phyloP scores from a whole-genome alignment of 1,284 basidiomycete species.

The Austroboletus novae-zelandiae region DNA sequence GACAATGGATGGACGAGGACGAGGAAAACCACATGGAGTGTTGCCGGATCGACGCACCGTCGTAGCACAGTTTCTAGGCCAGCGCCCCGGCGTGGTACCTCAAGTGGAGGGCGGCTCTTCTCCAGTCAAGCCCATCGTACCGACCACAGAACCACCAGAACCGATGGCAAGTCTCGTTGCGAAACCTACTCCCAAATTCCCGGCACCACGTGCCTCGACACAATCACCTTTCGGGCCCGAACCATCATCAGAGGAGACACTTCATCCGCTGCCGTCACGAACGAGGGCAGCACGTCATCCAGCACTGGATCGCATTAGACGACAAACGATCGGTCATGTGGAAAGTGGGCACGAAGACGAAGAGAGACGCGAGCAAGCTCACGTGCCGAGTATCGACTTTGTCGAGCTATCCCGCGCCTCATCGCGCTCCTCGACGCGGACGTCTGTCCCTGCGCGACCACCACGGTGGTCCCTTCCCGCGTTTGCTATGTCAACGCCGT shows the following conservation, averaged over 20 bases:
- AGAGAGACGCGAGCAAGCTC: background rate
- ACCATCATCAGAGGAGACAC: background rate
- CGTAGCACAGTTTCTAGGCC: slow-evolving; percentile 4
- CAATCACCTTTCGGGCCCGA: slow-evolving; percentile 22
- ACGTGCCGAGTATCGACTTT: slow-evolving; percentile 26
- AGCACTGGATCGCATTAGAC: slow-evolving; percentile 11
- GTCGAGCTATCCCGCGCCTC: slow-evolving; percentile 16
- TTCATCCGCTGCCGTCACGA: background rate
- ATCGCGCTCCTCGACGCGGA: slow-evolving; percentile 5
- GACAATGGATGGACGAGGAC: background rate
- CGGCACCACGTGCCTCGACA: slow-evolving; percentile 21
- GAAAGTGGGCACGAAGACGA: background rate
- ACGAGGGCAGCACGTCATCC: slow-evolving; percentile 11
- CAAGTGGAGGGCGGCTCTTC: background rate
- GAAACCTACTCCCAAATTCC: slow-evolving; percentile 6
- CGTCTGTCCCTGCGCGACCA: background rate
- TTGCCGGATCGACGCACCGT: background rate
- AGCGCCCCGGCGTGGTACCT: background rate
- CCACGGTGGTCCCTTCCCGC: slow-evolving; percentile 21
- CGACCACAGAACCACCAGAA: background rate
- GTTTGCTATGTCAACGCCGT: slow-evolving; percentile 1
- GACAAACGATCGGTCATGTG: slow-evolving; percentile 12
- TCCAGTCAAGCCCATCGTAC: slow-evolving; percentile 2
- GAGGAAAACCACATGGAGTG: background rate
- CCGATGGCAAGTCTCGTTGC: background rate